Evolutionary conservation across 1,284 basidiomycete genomes (phyloP), one percentile per base, ranked within the genome.

Genomic region (Uromyces viciae-fabae): DNA sequence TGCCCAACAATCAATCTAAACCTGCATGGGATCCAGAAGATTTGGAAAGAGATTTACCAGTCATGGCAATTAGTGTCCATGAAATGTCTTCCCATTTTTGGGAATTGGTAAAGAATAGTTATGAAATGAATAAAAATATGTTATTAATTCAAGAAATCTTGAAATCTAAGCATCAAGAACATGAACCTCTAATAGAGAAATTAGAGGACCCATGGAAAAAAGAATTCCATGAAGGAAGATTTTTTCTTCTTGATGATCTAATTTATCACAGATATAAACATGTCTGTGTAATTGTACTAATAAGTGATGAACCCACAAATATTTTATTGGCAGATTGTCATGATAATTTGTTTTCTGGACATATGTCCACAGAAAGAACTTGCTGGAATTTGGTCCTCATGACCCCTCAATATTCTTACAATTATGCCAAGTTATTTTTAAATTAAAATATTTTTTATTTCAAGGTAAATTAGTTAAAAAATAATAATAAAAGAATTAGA

Each of bases 11-110:
- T 38, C 22, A 36, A 28, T 22, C 25, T 14, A 60, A 62, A 36
- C 73, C 73, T 8, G 73, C 73, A 2, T 60, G 56, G 52, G 73
- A 73, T n/a, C 38, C 38, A 46, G 69, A 46, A 49, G 15, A 46
- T 31, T n/a, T n/a, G n/a, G 60, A 15, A 17, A 64, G 25, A 14
- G 60, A 64, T 36, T 31, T 38, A 3, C 31, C 28, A 28, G 40
- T 56, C 22, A 56, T 56, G 54, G 54, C 7, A 8, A 56, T 56
- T 4, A 56, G 19, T 22, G 28, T 56, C 22, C 8, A 19, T 19
- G 19, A 28, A 5, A 19, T 56, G 19, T 19, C 54, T 19, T 5
- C 5, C 28, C 22, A 56, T 8, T 56, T 56, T 28, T 56, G 54
- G 54, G 5, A 7, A 8, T 56, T 28, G 5, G 54, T 56, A 56